phyloP scores from a whole-genome alignment of 345 rosid species.

The Noccaea bulbosa region DNA sequence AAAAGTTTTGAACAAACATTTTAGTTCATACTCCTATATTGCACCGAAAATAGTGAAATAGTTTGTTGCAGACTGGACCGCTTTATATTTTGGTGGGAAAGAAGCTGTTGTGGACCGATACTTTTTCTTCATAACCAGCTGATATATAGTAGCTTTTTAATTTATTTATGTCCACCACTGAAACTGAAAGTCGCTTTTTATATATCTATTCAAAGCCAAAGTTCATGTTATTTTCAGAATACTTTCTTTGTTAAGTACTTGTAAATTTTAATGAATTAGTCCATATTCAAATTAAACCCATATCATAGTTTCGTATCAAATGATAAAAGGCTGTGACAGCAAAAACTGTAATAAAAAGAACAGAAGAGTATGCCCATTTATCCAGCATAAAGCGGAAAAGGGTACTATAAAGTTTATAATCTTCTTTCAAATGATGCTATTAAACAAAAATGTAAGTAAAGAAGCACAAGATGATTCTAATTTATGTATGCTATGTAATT shows the following conservation, averaged over 20 bases:
- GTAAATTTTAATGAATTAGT: neutral
- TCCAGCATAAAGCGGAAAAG: neutral
- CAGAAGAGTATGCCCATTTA: neutral
- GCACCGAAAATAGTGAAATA: no score
- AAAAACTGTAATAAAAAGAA: neutral
- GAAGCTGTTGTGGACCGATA: no score
- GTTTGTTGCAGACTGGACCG: no score
- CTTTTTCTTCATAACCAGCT: no score
- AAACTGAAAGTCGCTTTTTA: no score
- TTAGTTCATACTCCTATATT: no score
- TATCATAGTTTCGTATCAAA: neutral
- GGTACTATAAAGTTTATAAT: neutral
- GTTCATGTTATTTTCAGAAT: neutral
- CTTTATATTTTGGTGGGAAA: no score
- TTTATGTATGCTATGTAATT: neutral
- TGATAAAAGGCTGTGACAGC: neutral
- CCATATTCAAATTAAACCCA: neutral
- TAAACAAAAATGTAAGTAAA: neutral
- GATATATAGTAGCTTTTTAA: no score
- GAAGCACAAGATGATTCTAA: neutral
- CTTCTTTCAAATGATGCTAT: neutral
- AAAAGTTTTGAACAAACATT: no score
- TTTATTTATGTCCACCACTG: no score
- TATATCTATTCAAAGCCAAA: neutral
- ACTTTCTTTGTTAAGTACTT: neutral